Evolutionary conservation across 495 filamentous ascomycete species (phyloP), one percentile per base, ranked within the genome.

Genomic region (Hypoxylon intermedium): DNA sequence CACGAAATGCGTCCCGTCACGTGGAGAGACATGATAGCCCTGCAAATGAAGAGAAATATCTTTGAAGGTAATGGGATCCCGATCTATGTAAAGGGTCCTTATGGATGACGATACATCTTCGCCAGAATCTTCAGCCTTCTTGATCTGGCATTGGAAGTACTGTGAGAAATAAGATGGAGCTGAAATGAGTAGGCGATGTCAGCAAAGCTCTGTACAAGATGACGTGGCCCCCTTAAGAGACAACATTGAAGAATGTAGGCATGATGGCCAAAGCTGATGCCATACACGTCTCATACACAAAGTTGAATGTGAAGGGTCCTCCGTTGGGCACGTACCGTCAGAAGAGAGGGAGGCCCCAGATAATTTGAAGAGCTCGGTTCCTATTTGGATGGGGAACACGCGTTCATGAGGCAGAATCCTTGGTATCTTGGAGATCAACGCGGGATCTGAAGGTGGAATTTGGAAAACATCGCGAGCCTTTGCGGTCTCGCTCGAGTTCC

Each of bases 131-230:
- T 84, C 78, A 41, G 83, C 81, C 51, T 75, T 72, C 45, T 82
- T 82, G 13, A 98, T 70, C 74, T 97, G 93, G 59, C 89, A 88
- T 53, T 86, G 84, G 77, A 98, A 98, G 76, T 92, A 97, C 60
- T 89, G 88, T 16, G 94, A 96, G 74, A 98, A 97, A 73, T 97
- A 98, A 58, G 94, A 97, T 66, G 93, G 93, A 75, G 93, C 93
- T 98, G n/a, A n/a, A n/a, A n/a, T n/a, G n/a, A 79, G 82, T 24
- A 7, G 7, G 19, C 23, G 20, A 11, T 9, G 63, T 67, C 43
- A 71, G 72, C 58, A 44, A 37, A 7, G 15, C 16, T 3, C 20
- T 34, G 15, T 19, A 18, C 15, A 13, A 19, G 37, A 21, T 45
- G 34, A 55, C 31, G 54, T 49, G 31, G 50, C 15, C 20, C 11